Evolutionary conservation across 1,139 yeast species (phyloP).

Genomic region (Cylindricascospora bacillispora): DNA sequence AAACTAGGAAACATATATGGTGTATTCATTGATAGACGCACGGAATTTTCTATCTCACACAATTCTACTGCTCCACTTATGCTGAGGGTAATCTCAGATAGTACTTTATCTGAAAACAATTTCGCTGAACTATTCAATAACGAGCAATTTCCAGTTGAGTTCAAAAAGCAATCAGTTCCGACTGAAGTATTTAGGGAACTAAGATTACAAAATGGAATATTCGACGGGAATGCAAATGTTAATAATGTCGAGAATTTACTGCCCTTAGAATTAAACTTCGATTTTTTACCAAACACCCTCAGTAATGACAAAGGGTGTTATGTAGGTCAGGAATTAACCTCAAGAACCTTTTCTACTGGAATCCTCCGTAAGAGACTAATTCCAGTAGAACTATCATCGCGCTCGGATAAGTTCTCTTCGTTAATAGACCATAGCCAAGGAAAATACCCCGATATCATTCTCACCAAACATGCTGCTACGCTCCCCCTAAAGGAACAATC

Average conservation of each 20-base stretch:
- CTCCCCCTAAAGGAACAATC: slow-evolving; percentile 1
- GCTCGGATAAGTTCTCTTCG: slow-evolving; percentile 2
- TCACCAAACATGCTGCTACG: not conserved
- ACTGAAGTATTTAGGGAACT: slow-evolving; percentile 32
- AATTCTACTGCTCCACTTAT: slow-evolving; percentile 57
- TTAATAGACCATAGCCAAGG: not conserved
- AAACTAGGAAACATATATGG: slow-evolving; percentile 15
- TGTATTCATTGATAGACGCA: slow-evolving; percentile 30
- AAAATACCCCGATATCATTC: too few relatives aligned
- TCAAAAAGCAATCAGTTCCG: slow-evolving; percentile 11
- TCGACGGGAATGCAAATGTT: slow-evolving; percentile 43
- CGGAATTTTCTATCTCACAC: slow-evolving; percentile 8
- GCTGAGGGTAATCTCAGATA: slow-evolving; percentile 47
- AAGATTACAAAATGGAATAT: slow-evolving; percentile 49
- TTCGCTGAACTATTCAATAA: slow-evolving; percentile 25
- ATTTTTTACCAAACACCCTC: slow-evolving; percentile 60
- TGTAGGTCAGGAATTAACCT: slow-evolving; percentile 90
- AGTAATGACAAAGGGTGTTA: slow-evolving; percentile 89
- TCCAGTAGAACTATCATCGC: slow-evolving; percentile 43
- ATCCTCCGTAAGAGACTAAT: slow-evolving; percentile 68
- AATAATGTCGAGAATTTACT: slow-evolving; percentile 36
- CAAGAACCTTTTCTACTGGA: slow-evolving; percentile 76
- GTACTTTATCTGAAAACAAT: slow-evolving; percentile 20
- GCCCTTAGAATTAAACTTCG: slow-evolving; percentile 80
- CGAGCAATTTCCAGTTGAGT: slow-evolving; percentile 17